A percentile compares a stretch with the other conserved stretches of the same genome.
Conservation (phyloP, 2,329 filamentous ascomycete genomes). For the Rutstroemia sp. region DNA sequence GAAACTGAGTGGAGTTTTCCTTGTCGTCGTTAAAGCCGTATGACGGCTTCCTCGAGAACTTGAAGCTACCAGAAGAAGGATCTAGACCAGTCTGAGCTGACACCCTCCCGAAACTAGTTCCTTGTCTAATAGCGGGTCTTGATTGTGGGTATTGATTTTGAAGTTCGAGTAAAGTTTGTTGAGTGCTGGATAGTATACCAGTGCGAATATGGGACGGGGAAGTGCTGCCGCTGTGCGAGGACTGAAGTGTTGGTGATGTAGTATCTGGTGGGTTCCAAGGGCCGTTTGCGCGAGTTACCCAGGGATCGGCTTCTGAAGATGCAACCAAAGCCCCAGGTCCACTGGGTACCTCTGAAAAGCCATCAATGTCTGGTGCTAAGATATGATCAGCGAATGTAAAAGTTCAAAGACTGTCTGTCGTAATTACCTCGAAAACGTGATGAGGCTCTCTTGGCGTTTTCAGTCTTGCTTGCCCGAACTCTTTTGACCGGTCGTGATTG, state of each 20-base stretch:
- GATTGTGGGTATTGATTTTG: constrained; percentile 34
- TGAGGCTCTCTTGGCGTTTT: constrained; percentile 33
- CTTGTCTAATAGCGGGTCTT: constrained; percentile 40
- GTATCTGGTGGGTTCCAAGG: constrained; percentile 52
- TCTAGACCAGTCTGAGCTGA: constrained; percentile 37
- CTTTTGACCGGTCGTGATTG: too few species aligned
- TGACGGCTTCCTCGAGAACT: constrained; percentile 28
- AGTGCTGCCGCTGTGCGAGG: constrained; percentile 41
- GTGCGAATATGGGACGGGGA: constrained; percentile 52
- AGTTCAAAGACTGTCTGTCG: constrained; percentile 5
- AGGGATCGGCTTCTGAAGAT: constrained; percentile 61
- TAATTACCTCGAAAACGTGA: constrained; percentile 42
- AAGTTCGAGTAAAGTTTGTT: constrained; percentile 34
- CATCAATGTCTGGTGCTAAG: constrained; percentile 32
- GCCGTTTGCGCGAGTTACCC: constrained; percentile 42
- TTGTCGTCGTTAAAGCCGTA: constrained; percentile 27
- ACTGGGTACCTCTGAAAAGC: constrained; percentile 46
- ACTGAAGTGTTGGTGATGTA: constrained; percentile 36
- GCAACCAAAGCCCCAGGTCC: constrained; percentile 64
- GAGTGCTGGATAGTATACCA: constrained; percentile 33
- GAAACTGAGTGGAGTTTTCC: constrained; percentile 23
- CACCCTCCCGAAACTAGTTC: constrained; percentile 28
- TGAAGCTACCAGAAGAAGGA: constrained; percentile 36
- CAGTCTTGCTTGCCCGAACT: too few species aligned
- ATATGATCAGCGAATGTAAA: constrained; percentile 19